Percentiles rank a stretch among this genome's conserved stretches.
Evolutionary conservation across 225 moss, liverwort and hornwort species (phyloP).

Genomic region (Anthoceros angustus): DNA sequence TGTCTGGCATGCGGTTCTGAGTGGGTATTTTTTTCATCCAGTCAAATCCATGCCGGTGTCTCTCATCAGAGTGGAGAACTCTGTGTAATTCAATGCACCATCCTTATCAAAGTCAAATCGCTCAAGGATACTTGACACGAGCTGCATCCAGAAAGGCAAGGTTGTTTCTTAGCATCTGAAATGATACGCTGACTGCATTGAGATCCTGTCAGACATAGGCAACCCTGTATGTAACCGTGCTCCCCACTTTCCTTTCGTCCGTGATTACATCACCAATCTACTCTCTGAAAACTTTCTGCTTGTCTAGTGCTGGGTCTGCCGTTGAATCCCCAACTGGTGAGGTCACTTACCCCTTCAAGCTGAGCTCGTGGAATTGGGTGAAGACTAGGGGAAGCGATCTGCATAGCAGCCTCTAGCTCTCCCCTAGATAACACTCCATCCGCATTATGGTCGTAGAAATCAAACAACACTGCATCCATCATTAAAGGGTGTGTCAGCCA

Average conservation of each 20-base stretch:
- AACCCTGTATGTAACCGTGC: neutral
- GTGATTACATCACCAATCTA: too few relatives aligned
- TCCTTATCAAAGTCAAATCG: constrained; percentile 34
- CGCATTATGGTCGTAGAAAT: constrained; percentile 60
- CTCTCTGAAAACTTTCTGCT: too few relatives aligned
- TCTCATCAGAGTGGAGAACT: constrained; percentile 28
- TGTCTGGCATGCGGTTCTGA: neutral
- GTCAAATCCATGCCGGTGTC: constrained; percentile 23
- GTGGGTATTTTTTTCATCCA: constrained; percentile 1
- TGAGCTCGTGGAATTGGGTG: constrained; percentile 46
- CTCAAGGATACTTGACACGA: constrained; percentile 28
- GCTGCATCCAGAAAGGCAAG: constrained; percentile 12
- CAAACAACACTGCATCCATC: constrained; percentile 49
- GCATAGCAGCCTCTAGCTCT: constrained; percentile 66
- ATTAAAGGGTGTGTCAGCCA: too few relatives aligned
- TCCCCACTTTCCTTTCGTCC: too few relatives aligned
- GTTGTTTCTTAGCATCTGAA: too few relatives aligned
- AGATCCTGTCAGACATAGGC: neutral
- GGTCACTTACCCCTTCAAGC: constrained; percentile 37
- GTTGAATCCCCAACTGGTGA: neutral
- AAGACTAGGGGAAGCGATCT: constrained; percentile 34
- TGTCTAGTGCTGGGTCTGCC: too few relatives aligned
- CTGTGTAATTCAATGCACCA: constrained; percentile 27
- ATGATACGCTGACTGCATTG: neutral
- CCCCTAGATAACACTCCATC: constrained; percentile 50